A percentile compares a stretch with the other conserved stretches of the same genome.
Evolutionary conservation across 1,139 yeast genomes (phyloP).

Genomic region (Zygoascus sp.): DNA sequence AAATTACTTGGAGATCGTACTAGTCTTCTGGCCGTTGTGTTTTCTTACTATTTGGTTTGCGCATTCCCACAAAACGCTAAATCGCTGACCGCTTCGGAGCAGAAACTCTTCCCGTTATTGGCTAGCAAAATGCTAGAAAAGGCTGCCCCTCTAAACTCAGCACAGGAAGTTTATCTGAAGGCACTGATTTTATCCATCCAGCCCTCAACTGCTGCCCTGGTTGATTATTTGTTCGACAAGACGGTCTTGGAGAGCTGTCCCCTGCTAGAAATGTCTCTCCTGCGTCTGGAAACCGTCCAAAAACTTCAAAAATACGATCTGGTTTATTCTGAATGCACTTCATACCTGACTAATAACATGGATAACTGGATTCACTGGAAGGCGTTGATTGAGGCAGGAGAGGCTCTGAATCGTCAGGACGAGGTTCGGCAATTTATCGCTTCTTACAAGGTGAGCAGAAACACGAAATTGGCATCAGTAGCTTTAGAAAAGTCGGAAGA

Average conservation of each 20-base stretch:
- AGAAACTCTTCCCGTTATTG: conserved; percentile 49
- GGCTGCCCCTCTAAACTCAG: conserved; percentile 42
- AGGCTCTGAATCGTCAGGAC: conserved; percentile 31
- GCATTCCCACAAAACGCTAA: not conserved
- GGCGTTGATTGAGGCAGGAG: conserved; percentile 43
- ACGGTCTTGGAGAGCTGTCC: conserved; percentile 3
- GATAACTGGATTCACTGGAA: conserved; percentile 39
- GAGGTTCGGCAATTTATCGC: conserved; percentile 32
- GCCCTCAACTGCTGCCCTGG: conserved; percentile 34
- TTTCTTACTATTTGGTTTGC: conserved; percentile 12
- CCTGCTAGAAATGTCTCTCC: conserved; percentile 49
- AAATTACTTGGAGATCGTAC: conserved; percentile 31
- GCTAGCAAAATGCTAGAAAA: conserved; percentile 52
- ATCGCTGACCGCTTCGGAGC: conserved; percentile 36
- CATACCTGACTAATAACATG: conserved; percentile 25
- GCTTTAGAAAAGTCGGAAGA: conserved; percentile 35
- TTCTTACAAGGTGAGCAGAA: conserved; percentile 43
- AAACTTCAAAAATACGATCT: conserved; percentile 40
- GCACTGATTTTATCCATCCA: conserved; percentile 43
- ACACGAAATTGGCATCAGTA: conserved; percentile 51
- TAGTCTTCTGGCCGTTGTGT: conserved; percentile 46
- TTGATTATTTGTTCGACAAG: conserved; percentile 26
- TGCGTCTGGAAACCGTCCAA: conserved; percentile 46
- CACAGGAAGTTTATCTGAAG: conserved; percentile 59
- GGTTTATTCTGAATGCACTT: conserved; percentile 35